Evolutionary conservation across 495 filamentous ascomycete genomes (phyloP).

Genomic region (Entonaema liquescens): DNA sequence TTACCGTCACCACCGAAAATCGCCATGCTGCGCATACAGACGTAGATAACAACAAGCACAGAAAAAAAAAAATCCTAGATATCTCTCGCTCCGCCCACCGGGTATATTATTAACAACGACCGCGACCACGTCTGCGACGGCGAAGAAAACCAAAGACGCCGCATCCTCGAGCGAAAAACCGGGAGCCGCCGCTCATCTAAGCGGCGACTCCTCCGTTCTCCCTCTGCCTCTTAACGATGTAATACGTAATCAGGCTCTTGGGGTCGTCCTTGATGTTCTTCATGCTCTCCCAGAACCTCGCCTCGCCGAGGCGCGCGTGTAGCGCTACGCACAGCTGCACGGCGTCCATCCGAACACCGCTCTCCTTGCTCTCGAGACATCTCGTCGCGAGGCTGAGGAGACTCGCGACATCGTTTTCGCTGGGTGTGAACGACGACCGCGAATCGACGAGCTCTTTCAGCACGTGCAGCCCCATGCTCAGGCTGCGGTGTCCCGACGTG

Average conservation of each 20-base stretch:
- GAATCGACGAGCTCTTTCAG: slow-evolving; percentile 61
- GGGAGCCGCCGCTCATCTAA: background rate
- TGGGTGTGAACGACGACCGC: slow-evolving; percentile 51
- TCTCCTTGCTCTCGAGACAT: slow-evolving; percentile 74
- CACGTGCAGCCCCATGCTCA: slow-evolving; percentile 70
- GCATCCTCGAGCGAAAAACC: background rate
- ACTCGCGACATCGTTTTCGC: slow-evolving; percentile 52
- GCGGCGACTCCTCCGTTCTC: slow-evolving; percentile 43
- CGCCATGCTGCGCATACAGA: too few relatives aligned
- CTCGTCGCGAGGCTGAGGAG: slow-evolving; percentile 65
- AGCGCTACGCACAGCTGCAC: slow-evolving; percentile 79
- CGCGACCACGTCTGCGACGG: background rate
- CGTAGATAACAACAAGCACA: too few relatives aligned
- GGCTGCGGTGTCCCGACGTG: slow-evolving; percentile 49
- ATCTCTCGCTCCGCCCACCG: too few relatives aligned
- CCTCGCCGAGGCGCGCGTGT: slow-evolving; percentile 71
- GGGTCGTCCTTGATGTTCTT: slow-evolving; percentile 70
- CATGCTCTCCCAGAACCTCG: slow-evolving; percentile 70
- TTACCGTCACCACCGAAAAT: too few relatives aligned
- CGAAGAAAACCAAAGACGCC: background rate
- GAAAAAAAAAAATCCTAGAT: too few relatives aligned
- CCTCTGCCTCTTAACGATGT: slow-evolving; percentile 72
- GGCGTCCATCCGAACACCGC: slow-evolving; percentile 80
- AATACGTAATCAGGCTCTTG: slow-evolving; percentile 83
- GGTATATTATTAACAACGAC: background rate